These are phyloP conservation scores for Trichoderma sp. DNA, from an alignment of 2,329 filamentous ascomycete species.

Conservation along the genomic window DNA sequence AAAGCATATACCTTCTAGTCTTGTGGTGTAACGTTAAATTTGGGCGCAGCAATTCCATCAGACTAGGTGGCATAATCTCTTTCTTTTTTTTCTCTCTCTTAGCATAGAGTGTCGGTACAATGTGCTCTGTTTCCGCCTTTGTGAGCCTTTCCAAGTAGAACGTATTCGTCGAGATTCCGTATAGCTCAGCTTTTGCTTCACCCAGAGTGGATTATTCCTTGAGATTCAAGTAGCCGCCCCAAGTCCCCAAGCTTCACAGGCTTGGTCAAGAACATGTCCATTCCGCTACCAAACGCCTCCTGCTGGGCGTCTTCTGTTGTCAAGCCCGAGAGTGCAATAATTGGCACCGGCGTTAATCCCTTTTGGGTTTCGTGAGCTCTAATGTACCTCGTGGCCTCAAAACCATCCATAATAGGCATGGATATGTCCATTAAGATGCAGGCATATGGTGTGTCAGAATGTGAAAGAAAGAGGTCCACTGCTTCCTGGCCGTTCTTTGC, in stretches of 20 bases:
- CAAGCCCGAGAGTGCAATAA: constrained; percentile 55
- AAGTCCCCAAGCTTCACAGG: constrained; percentile 48
- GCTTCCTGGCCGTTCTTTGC: constrained; percentile 36
- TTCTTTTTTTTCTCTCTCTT: too few species aligned
- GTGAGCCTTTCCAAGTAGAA: background rate
- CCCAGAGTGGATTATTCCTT: constrained; percentile 5
- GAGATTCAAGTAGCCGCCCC: constrained; percentile 19
- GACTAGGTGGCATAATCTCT: background rate
- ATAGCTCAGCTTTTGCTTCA: background rate
- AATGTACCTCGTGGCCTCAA: constrained; percentile 49
- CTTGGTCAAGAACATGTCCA: constrained; percentile 56
- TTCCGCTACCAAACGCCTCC: constrained; percentile 52
- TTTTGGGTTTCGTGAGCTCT: constrained; percentile 46
- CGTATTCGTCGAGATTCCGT: background rate
- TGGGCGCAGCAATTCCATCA: background rate
- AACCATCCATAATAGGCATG: constrained; percentile 56
- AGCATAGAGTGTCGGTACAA: background rate
- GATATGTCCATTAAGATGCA: constrained; percentile 48
- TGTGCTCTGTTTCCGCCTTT: background rate
- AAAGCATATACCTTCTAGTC: background rate
- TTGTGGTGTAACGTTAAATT: background rate
- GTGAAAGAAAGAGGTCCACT: constrained; percentile 29
- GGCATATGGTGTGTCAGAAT: constrained; percentile 24
- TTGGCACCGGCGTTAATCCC: constrained; percentile 42
- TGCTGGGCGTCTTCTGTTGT: constrained; percentile 49